Percentiles rank a stretch among this genome's conserved stretches.
Evolutionary conservation across 306 rosid species (phyloP).

Genomic region (Vachellia collinsii): DNA sequence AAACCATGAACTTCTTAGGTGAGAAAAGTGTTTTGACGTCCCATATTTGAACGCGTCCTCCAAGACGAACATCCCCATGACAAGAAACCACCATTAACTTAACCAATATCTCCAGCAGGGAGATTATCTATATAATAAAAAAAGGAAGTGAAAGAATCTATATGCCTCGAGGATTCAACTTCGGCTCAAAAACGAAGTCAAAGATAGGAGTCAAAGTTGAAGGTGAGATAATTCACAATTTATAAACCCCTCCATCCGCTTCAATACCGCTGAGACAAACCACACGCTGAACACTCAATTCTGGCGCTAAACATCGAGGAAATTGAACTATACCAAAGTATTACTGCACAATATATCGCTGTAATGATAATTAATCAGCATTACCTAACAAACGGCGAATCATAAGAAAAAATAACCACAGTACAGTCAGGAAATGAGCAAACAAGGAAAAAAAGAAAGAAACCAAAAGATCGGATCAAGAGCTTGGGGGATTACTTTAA

Average conservation of each 20-base stretch:
- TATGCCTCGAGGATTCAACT: neutral
- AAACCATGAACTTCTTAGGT: neutral
- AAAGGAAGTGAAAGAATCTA: neutral
- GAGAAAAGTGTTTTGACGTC: neutral
- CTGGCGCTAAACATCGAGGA: neutral
- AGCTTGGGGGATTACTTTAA: slow-evolving; percentile 48
- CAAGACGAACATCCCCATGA: neutral
- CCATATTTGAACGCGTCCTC: neutral
- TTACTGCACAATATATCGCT: neutral
- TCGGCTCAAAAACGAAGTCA: neutral
- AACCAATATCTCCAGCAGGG: neutral
- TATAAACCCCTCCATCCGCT: neutral
- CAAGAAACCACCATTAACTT: neutral
- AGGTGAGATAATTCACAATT: neutral
- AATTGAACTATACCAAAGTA: neutral
- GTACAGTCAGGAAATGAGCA: neutral
- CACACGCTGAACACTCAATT: neutral
- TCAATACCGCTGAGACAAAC: neutral
- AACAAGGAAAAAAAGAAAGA: neutral
- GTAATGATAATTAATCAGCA: neutral
- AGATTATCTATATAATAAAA: neutral
- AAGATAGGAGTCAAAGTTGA: neutral
- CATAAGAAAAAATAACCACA: neutral
- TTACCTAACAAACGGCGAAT: neutral
- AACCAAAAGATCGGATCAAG: neutral